Evolutionary conservation across 257 asterid species (phyloP).

Genomic region (Craterostigma plantagineum): DNA sequence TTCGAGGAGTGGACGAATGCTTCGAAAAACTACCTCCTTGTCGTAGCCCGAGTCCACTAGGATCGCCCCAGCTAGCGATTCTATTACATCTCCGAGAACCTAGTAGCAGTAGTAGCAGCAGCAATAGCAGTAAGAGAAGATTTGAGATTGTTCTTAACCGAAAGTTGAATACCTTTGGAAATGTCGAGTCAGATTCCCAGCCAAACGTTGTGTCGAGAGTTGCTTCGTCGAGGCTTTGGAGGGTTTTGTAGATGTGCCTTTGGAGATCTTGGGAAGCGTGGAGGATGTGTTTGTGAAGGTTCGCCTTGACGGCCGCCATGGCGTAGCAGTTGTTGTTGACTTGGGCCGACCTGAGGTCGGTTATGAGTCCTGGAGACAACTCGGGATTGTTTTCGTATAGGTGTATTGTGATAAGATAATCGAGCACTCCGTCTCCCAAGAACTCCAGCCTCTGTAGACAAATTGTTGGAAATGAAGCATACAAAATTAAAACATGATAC

Average conservation of each 20-base stretch:
- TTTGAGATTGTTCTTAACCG: not conserved
- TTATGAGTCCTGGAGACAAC: slow-evolving; percentile 51
- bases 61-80: slow-evolving; percentile 72
- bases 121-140: no score
- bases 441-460: slow-evolving; percentile 62
- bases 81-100: slow-evolving; percentile 87
- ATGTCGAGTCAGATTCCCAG: slow-evolving; percentile 42
- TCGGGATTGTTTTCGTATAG: slow-evolving; percentile 38
- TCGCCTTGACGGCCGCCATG: slow-evolving; percentile 37
- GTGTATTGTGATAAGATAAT: slow-evolving; percentile 42
- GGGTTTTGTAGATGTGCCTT: slow-evolving; percentile 21
- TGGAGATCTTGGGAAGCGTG: slow-evolving; percentile 54
- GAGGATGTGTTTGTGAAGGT: slow-evolving; percentile 47
- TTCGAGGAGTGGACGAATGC: slow-evolving; percentile 64
- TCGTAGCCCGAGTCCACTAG: slow-evolving; percentile 51
- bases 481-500: no score
- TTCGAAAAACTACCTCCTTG: slow-evolving; percentile 26
- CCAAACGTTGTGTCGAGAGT: slow-evolving; percentile 33
- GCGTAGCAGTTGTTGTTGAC: slow-evolving; percentile 76
- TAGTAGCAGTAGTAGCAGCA: no score
- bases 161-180: slow-evolving; percentile 44
- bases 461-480: no score
- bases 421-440: slow-evolving; percentile 84
- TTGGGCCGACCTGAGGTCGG: slow-evolving; percentile 80
- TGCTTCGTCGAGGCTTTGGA: slow-evolving; percentile 12